A percentile compares a stretch with the other conserved stretches of the same genome.
phyloP scores from a whole-genome alignment of 352 stramenopile genomes.

The Globisporangium emineosum region DNA sequence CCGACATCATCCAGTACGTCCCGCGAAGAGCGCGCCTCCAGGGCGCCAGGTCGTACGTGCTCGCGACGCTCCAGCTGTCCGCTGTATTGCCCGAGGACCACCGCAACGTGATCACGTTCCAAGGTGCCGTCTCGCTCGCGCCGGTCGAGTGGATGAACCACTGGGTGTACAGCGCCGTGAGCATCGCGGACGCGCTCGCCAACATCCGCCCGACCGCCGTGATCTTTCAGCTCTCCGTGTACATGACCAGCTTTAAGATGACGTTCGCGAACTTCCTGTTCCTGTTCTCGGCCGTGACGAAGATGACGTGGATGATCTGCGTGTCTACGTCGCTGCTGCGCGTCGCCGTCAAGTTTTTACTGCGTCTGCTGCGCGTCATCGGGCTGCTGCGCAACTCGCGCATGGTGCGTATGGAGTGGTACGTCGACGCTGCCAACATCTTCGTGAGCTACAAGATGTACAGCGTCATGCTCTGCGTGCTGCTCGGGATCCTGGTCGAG shows the following conservation, averaged over 20 bases:
- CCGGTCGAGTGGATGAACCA: slow-evolving; percentile 42
- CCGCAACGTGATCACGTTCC: slow-evolving; percentile 16
- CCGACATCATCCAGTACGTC: slow-evolving; percentile 13
- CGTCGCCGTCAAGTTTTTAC: slow-evolving; percentile 11
- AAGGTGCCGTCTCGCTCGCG: slow-evolving; percentile 21
- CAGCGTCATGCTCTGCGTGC: slow-evolving; percentile 23
- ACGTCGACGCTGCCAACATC: slow-evolving; percentile 21
- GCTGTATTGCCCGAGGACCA: slow-evolving; percentile 2
- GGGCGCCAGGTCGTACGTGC: neutral
- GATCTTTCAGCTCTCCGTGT: slow-evolving; percentile 29
- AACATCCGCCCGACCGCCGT: slow-evolving; percentile 30
- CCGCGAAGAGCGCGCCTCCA: neutral
- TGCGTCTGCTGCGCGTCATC: slow-evolving; percentile 12
- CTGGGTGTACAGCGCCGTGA: slow-evolving; percentile 37
- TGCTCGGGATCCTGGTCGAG: slow-evolving; percentile 21
- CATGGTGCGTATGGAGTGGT: slow-evolving; percentile 11
- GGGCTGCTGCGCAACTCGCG: slow-evolving; percentile 6
- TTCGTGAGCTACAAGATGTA: slow-evolving; percentile 36
- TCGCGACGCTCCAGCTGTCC: neutral
- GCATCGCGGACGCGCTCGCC: slow-evolving; percentile 27
- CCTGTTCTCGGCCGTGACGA: slow-evolving; percentile 26
- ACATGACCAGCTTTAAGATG: slow-evolving; percentile 25
- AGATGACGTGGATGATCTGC: slow-evolving; percentile 36
- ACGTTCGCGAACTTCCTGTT: slow-evolving; percentile 33
- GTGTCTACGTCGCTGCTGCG: slow-evolving; percentile 26